Percentiles rank a stretch among this genome's conserved stretches.
Evolutionary conservation across 352 stramenopile genomes (phyloP).

Genomic region (Pythium biforme): DNA sequence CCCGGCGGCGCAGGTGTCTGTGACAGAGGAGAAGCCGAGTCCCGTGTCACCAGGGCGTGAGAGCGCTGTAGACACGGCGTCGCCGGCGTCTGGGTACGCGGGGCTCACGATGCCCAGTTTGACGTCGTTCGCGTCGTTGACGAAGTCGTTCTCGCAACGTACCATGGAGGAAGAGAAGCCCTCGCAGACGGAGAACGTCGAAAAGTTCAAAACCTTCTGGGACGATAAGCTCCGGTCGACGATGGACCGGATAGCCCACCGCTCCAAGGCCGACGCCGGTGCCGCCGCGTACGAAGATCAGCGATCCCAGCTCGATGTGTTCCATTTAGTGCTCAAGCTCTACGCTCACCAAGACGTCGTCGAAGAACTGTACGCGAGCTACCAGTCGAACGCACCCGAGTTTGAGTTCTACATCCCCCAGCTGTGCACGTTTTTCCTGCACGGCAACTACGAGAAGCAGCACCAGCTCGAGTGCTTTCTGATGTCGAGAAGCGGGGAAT

Average conservation of each 20-base stretch:
- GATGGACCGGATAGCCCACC: conserved; percentile 52
- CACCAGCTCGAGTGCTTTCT: conserved; percentile 86
- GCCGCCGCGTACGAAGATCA: conserved; percentile 24
- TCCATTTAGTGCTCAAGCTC: conserved; percentile 73
- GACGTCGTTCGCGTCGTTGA: conserved; percentile 25
- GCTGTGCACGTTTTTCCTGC: conserved; percentile 81
- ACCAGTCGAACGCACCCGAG: conserved; percentile 55
- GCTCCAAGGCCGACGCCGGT: conserved; percentile 22
- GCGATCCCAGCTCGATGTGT: conserved; percentile 39
- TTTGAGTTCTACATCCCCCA: conserved; percentile 92
- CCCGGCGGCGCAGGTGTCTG: neutral
- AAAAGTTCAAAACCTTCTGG: conserved; percentile 79
- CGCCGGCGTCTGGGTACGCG: conserved; percentile 12
- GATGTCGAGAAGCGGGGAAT: conserved; percentile 76
- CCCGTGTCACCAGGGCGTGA: conserved; percentile 9
- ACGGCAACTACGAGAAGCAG: conserved; percentile 83
- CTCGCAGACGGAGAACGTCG: conserved; percentile 33
- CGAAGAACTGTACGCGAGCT: conserved; percentile 70
- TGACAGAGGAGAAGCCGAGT: neutral
- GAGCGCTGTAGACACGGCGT: conserved; percentile 10
- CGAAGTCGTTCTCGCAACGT: conserved; percentile 17
- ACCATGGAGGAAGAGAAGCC: conserved; percentile 1
- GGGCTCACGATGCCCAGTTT: conserved; percentile 20
- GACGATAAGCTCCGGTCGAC: conserved; percentile 68
- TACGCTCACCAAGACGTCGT: conserved; percentile 84